These are phyloP conservation scores for Stachybotrys echinatus DNA, from an alignment of 2,329 filamentous ascomycete species.

Conservation along the genomic window DNA sequence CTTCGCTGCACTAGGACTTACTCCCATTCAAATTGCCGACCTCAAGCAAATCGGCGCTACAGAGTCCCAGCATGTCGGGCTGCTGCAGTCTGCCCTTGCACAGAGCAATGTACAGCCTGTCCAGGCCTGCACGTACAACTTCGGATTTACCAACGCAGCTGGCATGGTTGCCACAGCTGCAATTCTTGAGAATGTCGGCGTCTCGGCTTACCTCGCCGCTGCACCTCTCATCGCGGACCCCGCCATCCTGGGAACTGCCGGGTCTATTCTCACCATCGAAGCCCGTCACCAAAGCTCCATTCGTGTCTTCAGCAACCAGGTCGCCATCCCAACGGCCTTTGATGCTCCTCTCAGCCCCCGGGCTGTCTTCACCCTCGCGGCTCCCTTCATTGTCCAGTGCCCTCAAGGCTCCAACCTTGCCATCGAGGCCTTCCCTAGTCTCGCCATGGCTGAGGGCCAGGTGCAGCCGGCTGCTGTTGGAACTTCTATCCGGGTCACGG, in stretches of 20 bases:
- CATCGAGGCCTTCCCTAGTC: conserved; percentile 56
- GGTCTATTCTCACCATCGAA: conserved; percentile 67
- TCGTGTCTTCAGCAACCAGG: conserved; percentile 50
- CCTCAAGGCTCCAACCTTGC: conserved; percentile 59
- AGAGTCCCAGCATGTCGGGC: conserved; percentile 44
- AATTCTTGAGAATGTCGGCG: conserved; percentile 67
- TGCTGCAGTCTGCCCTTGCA: conserved; percentile 51
- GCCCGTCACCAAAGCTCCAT: conserved; percentile 70
- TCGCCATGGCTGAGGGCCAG: conserved; percentile 44
- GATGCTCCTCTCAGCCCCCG: conserved; percentile 64
- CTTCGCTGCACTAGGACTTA: conserved; percentile 48
- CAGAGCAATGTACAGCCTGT: conserved; percentile 61
- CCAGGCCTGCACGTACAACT: conserved; percentile 66
- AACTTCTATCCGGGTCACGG: conserved; percentile 34
- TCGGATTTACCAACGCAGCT: conserved; percentile 59
- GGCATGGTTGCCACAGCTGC: conserved; percentile 65
- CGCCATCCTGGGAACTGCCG: conserved; percentile 60
- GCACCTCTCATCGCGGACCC: conserved; percentile 57
- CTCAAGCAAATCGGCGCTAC: conserved; percentile 57
- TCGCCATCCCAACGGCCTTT: conserved; percentile 63
- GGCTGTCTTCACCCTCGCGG: conserved; percentile 68
- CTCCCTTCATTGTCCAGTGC: conserved; percentile 67
- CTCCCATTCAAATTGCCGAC: conserved; percentile 30
- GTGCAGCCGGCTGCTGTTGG: conserved; percentile 30
- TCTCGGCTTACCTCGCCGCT: conserved; percentile 69